These are phyloP conservation scores for Skeletonema grethae DNA, from an alignment of 108 stramenopile genomes.

Conservation along the genomic window DNA sequence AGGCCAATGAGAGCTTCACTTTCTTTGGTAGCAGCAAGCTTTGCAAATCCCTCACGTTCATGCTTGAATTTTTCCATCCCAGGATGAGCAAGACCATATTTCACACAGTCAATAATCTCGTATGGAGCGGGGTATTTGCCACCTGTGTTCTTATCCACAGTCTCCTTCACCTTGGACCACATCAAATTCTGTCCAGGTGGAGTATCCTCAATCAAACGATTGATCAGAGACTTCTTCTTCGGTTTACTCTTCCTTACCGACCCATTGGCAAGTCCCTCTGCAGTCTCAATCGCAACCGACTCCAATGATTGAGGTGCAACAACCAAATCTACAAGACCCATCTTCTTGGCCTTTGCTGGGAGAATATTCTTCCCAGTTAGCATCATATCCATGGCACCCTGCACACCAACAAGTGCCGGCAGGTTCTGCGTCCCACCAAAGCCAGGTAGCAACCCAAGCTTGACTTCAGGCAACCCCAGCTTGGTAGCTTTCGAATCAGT, in stretches of 20 bases:
- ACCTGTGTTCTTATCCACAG: constrained; percentile 93
- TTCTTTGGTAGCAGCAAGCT: constrained; percentile 94
- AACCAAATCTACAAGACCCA: constrained; percentile 96
- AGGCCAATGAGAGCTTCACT: constrained; percentile 95
- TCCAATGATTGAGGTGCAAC: constrained; percentile 92
- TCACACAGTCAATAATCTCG: constrained; percentile 94
- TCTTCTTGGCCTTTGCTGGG: constrained; percentile 96
- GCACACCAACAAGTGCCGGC: constrained; percentile 88
- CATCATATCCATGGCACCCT: constrained; percentile 97
- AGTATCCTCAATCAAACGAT: constrained; percentile 91
- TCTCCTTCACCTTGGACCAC: constrained; percentile 92
- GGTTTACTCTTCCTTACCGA: constrained; percentile 84
- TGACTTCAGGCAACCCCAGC: constrained; percentile 97
- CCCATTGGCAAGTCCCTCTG: constrained; percentile 84
- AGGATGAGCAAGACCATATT: constrained; percentile 85
- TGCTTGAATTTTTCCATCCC: constrained; percentile 73
- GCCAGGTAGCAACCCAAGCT: constrained; percentile 96
- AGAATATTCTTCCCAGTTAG: constrained; percentile 95
- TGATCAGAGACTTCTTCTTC: constrained; percentile 82
- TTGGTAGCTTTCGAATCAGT: constrained; percentile 92
- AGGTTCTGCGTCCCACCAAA: constrained; percentile 99
- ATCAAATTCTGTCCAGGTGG: constrained; percentile 87
- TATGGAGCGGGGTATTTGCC: constrained; percentile 96
- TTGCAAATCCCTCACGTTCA: constrained; percentile 95
- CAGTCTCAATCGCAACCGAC: constrained; percentile 83